Conservation (phyloP, 2,329 filamentous ascomycete genomes). For the Colletotrichum sp. region DNA sequence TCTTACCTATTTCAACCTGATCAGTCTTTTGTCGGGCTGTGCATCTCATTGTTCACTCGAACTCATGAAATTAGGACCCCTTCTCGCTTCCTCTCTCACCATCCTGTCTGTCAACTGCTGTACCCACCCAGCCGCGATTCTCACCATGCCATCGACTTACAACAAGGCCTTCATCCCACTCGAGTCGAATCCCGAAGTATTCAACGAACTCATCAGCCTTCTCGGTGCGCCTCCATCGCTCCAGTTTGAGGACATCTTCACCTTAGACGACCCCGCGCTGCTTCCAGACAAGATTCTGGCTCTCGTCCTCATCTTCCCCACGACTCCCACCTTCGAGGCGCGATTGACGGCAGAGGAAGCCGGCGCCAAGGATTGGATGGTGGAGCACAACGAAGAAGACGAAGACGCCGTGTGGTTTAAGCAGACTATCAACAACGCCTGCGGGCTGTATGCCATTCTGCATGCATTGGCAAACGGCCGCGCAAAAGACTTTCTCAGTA, state of each 20-base stretch:
- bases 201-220: slow-evolving; percentile 67
- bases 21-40: neutral
- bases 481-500: slow-evolving; percentile 34
- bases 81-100: neutral
- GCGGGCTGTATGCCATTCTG: slow-evolving; percentile 70
- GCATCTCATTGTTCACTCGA: too few species aligned
- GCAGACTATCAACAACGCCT: slow-evolving; percentile 76
- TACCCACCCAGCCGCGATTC: neutral
- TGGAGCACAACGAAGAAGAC: slow-evolving; percentile 40
- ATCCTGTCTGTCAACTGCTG: neutral
- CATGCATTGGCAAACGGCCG: slow-evolving; percentile 68
- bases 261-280: slow-evolving; percentile 69
- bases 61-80: neutral
- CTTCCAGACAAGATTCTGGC: slow-evolving; percentile 65
- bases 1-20: neutral
- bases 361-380: slow-evolving; percentile 15
- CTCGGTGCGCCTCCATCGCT: slow-evolving; percentile 65
- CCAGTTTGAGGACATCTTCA: slow-evolving; percentile 72
- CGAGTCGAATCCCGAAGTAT: slow-evolving; percentile 66
- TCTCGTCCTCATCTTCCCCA: slow-evolving; percentile 72
- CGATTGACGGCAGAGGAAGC: slow-evolving; percentile 43
- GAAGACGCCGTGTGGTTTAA: slow-evolving; percentile 77
- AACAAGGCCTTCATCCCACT: slow-evolving; percentile 34
- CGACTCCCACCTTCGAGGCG: slow-evolving; percentile 64
- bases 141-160: slow-evolving; percentile 9